Evolutionary conservation across 2,329 filamentous ascomycete species (phyloP), one percentile per base, ranked within the genome.

Genomic region (Cordyceps javanica): DNA sequence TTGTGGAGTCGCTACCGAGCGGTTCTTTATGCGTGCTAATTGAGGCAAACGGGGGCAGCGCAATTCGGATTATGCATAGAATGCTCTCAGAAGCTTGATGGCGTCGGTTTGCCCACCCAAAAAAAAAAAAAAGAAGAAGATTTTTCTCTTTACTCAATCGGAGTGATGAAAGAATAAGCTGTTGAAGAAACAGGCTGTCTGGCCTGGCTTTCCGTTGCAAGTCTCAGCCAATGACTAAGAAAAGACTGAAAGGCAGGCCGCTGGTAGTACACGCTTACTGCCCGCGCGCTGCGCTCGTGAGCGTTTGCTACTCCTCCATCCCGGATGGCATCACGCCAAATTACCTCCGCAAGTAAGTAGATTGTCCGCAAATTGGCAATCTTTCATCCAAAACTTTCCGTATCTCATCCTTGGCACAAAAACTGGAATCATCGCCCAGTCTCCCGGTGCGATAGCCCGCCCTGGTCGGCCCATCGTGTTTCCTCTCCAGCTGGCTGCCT

Each of bases 361-460:
- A 21, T 21, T 46, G 6, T 2, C 23, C 25, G 30, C 30, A 11
- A 25, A 23, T 44, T 14, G 38, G 26, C 19, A 14, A 23, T 28
- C 26, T 41, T 41, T 28, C 26, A 44, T 30, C 26, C 38, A 16
- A n/a, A n/a, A n/a, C n/a, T 34, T 34, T 34, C 11, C 25, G 28
- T 26, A 8, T 34, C 46, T 28, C 5, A 41, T 41, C 19, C n/a
- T 52, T 19, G 16, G 48, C 25, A 14, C n/a, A 13, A 52, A 13
- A 26, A 52, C 25, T 8, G n/a, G 25, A 21, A 16, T 41, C n/a
- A n/a, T n/a, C 26, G 11, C 5, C 19, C 11, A n/a, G 11, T 42
- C n/a, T 23, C 30, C 21, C 26, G 21, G 45, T 36, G 39, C 51
- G 51, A 54, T 26, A 54, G 51, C 51, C 51, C 51, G 51, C 26